Conservation (phyloP, 2,329 filamentous ascomycete species). For the Diaporthe amygdali region DNA sequence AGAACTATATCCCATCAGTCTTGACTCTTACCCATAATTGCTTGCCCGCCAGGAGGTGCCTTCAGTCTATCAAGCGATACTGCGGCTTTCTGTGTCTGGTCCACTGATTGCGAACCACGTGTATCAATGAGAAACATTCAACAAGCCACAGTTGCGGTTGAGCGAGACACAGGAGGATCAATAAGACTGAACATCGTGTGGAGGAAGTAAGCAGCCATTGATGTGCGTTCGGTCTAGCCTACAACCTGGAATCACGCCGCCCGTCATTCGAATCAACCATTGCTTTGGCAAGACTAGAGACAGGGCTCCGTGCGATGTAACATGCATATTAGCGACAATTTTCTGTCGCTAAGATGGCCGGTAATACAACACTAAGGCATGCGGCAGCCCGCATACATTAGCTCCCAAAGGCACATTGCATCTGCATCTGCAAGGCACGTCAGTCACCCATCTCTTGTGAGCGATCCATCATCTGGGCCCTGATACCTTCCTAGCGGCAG, state of each 20-base stretch:
- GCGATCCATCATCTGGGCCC: neutral
- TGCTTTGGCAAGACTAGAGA: neutral
- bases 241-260: neutral
- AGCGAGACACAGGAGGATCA: neutral
- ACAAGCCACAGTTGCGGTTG: neutral
- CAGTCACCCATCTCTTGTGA: neutral
- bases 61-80: neutral
- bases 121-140: neutral
- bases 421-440: neutral
- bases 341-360: neutral
- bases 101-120: neutral
- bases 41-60: too few relatives aligned
- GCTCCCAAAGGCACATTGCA: conserved; percentile 18
- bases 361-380: conserved; percentile 4
- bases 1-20: too few relatives aligned
- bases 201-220: neutral
- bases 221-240: neutral
- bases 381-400: neutral
- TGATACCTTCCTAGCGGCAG: neutral
- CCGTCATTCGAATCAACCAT: neutral
- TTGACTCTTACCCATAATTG: neutral
- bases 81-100: neutral
- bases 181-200: neutral
- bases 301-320: conserved; percentile 10
- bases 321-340: conserved; percentile 7